Evolutionary conservation across 176 grass and related monocot genomes (phyloP).

Genomic region (Poa annua): DNA sequence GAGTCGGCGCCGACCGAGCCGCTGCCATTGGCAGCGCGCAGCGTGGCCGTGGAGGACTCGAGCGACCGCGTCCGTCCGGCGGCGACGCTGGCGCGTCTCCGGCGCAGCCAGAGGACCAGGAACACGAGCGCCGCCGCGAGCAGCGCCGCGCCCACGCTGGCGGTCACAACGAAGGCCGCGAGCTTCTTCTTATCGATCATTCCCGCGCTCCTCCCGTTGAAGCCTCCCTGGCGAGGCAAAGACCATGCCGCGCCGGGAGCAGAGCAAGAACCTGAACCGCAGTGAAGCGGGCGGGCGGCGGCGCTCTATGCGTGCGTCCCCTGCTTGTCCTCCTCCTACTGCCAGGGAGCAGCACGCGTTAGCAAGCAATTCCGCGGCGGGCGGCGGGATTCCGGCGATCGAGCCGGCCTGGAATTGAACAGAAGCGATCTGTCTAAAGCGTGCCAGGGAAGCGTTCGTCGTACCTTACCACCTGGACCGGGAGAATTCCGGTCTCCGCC

Average conservation of each 20-base stretch:
- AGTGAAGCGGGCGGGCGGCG: background rate
- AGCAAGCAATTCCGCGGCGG: background rate
- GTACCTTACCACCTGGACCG: conserved; percentile 26
- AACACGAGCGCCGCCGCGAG: conserved; percentile 53
- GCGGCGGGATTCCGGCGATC: background rate
- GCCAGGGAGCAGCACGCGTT: conserved; percentile 17
- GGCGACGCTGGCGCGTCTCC: conserved; percentile 35
- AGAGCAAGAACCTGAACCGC: background rate
- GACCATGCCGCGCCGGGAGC: conserved; percentile 41
- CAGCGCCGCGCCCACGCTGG: conserved; percentile 46
- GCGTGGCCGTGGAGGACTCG: conserved; percentile 47
- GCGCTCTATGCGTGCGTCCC: background rate
- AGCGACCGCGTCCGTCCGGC: conserved; percentile 38
- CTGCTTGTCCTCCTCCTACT: conserved; percentile 18
- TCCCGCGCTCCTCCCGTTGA: background rate
- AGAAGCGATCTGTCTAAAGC: background rate
- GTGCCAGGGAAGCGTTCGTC: background rate
- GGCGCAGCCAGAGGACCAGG: conserved; percentile 58
- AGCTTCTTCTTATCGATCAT: conserved; percentile 48
- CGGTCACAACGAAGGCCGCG: conserved; percentile 54
- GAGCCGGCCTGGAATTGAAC: background rate
- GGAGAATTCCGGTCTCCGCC: background rate
- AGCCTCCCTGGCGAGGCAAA: conserved; percentile 26
- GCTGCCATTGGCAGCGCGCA: conserved; percentile 36
- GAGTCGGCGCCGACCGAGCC: conserved; percentile 53